These are phyloP conservation scores for Pseudocercospora ulei DNA, from an alignment of 2,329 filamentous ascomycete species.

Conservation along the genomic window DNA sequence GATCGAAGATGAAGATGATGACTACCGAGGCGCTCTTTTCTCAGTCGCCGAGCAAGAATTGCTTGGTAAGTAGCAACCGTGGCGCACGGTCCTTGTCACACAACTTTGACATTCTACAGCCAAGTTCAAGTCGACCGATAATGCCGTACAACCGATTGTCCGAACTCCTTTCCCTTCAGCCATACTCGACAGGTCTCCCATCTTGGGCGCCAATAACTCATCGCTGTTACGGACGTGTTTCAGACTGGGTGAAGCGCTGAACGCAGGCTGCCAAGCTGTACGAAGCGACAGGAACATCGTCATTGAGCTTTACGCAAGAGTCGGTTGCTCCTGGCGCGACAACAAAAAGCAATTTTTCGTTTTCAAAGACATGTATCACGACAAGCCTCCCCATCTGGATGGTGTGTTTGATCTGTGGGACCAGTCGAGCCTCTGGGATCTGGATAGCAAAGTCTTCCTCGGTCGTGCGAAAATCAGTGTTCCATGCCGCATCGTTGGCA, in stretches of 20 bases:
- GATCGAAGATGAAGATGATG: slow-evolving; percentile 26
- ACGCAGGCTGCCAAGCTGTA: slow-evolving; percentile 40
- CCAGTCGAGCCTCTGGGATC: slow-evolving; percentile 39
- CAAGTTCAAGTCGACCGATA: slow-evolving; percentile 11
- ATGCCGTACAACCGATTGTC: slow-evolving; percentile 39
- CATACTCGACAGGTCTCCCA: slow-evolving; percentile 45
- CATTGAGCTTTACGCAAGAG: slow-evolving; percentile 56
- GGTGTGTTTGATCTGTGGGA: slow-evolving; percentile 43
- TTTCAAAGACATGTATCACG: slow-evolving; percentile 54
- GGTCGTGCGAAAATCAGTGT: slow-evolving; percentile 21
- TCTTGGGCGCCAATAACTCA: slow-evolving; percentile 45
- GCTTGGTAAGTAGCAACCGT: slow-evolving; percentile 25
- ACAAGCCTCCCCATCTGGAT: slow-evolving; percentile 47
- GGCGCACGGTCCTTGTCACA: no score
- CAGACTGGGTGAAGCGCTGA: slow-evolving; percentile 52
- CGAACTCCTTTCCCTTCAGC: slow-evolving; percentile 45
- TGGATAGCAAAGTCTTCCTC: slow-evolving; percentile 39
- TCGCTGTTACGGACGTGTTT: slow-evolving; percentile 52
- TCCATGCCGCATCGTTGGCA: slow-evolving; percentile 44
- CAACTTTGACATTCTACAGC: slow-evolving; percentile 10
- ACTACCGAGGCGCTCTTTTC: slow-evolving; percentile 30
- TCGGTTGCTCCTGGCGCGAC: slow-evolving; percentile 50
- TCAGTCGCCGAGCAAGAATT: slow-evolving; percentile 23
- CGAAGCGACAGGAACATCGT: slow-evolving; percentile 43
- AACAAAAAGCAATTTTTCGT: slow-evolving; percentile 50